These are phyloP conservation scores for Eucalyptus camaldulensis DNA, from an alignment of 345 rosid genomes.

Conservation along the genomic window DNA sequence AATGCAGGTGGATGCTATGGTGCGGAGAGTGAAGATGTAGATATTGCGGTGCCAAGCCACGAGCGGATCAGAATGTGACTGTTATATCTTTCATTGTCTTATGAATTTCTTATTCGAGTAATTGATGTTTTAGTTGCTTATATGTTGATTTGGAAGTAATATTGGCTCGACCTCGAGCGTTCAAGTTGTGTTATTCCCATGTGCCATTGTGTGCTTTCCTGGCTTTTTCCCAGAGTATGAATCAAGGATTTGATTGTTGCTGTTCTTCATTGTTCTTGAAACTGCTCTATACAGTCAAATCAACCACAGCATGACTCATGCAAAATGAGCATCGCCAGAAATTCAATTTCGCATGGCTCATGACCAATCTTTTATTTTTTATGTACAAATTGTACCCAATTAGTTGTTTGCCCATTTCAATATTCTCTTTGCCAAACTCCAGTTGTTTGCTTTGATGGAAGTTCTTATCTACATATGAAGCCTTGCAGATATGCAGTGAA, in stretches of 20 bases:
- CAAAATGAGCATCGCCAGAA: background rate
- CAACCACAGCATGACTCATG: background rate
- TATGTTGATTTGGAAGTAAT: background rate
- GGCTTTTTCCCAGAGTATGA: background rate
- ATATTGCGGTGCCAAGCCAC: background rate
- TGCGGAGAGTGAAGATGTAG: background rate
- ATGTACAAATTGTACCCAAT: background rate
- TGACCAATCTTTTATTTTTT: background rate
- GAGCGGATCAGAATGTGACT: background rate
- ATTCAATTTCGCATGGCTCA: background rate
- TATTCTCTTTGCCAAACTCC: background rate
- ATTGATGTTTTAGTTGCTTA: background rate
- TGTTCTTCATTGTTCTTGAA: background rate
- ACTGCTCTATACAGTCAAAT: background rate
- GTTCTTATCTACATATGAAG: background rate
- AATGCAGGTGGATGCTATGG: background rate
- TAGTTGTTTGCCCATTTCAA: background rate
- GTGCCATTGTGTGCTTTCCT: background rate
- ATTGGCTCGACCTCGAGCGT: background rate
- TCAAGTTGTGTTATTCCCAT: background rate
- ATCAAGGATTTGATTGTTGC: background rate
- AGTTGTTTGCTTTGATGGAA: background rate
- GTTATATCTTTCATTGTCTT: background rate
- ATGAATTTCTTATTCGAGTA: background rate
- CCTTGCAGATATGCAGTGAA: background rate